Base-by-base conservation (phyloP, 257 asterid genomes). In the Vinca minor region DNA sequence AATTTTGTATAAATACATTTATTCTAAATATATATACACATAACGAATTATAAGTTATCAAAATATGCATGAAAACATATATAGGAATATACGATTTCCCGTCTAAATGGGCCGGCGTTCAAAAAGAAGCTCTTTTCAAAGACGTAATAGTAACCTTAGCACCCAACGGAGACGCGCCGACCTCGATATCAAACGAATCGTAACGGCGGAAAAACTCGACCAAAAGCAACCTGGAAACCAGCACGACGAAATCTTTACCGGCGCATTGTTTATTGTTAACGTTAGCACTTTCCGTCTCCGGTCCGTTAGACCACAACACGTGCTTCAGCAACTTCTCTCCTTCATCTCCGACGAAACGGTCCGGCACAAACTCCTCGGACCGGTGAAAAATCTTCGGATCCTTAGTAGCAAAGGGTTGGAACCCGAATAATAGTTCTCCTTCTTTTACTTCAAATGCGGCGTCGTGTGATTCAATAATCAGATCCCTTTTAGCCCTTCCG, bases 251-350 rank as follows among this genome's bases (percentile, higher is more conserved):
- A 45, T 91, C 96, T 70, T 91, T 91, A 1, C 98, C 98, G 21
- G 91, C 96, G 66, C 98, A 91, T 67, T 91, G 98, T 32, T 91
- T 91, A 65, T 91, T 79, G 34, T 66, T 53, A 0, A 86, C 52
- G 12, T 71, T 76, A 8, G 98, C 81, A 17, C 53, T 66, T 34
- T 69, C 91, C 7, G 75, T 81, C 63, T 91, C 98, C 34, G 88
- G 87, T 15, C 98, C 98, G 56, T 91, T 91, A 0, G 96, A 88
- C 98, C 98, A 91, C 5, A 91, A 46, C 21, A 91, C 95, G 13
- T 91, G 84, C 73, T 75, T 76, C 82, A 91, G 25, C 25, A 85
- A 64, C 77, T 66, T 79, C 79, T 83, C 87, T 4, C 94, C 97
- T 13, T 75, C 84, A 3, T 83, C 87, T 0, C 95, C 95, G 8